Conservation (phyloP, 2,329 filamentous ascomycete species). For the Ceratocystis eucalypticola region DNA sequence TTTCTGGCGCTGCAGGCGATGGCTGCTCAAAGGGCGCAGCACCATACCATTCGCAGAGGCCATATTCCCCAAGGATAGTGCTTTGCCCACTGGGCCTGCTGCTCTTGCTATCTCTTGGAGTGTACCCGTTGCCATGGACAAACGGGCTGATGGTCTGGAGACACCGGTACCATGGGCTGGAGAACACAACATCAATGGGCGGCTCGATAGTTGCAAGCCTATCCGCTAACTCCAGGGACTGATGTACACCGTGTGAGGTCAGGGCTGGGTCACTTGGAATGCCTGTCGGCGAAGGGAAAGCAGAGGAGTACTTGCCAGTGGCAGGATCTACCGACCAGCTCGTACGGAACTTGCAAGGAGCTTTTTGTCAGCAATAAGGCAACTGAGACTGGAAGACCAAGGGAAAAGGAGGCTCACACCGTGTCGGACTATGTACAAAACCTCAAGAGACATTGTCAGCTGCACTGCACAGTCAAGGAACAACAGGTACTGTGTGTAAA, state of each 20-base stretch:
- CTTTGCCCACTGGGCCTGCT: slow-evolving; percentile 22
- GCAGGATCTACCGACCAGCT: slow-evolving; percentile 75
- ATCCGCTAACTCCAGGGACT: slow-evolving; percentile 62
- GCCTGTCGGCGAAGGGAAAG: slow-evolving; percentile 68
- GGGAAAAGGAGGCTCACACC: slow-evolving; percentile 41
- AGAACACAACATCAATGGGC: slow-evolving; percentile 64
- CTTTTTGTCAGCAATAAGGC: slow-evolving; percentile 11
- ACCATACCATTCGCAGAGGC: slow-evolving; percentile 80
- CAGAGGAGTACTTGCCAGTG: slow-evolving; percentile 64
- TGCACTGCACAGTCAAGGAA: not conserved
- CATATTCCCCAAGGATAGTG: slow-evolving; percentile 42
- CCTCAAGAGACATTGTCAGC: slow-evolving; percentile 47
- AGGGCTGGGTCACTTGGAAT: slow-evolving; percentile 79
- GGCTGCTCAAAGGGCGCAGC: slow-evolving; percentile 76
- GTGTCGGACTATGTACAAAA: slow-evolving; percentile 62
- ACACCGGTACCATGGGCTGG: slow-evolving; percentile 75
- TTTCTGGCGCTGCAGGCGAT: slow-evolving; percentile 49
- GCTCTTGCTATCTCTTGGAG: slow-evolving; percentile 9
- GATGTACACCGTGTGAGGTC: slow-evolving; percentile 71
- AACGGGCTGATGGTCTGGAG: slow-evolving; percentile 70
- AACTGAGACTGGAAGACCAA: not conserved
- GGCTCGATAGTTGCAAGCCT: slow-evolving; percentile 51
- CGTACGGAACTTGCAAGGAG: slow-evolving; percentile 57
- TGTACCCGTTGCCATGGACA: slow-evolving; percentile 35
- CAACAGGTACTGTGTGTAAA: not conserved